Percentiles rank a stretch among this genome's conserved stretches.
Evolutionary conservation across 169 alveolate genomes (phyloP).

Genomic region (Theileria equi): DNA sequence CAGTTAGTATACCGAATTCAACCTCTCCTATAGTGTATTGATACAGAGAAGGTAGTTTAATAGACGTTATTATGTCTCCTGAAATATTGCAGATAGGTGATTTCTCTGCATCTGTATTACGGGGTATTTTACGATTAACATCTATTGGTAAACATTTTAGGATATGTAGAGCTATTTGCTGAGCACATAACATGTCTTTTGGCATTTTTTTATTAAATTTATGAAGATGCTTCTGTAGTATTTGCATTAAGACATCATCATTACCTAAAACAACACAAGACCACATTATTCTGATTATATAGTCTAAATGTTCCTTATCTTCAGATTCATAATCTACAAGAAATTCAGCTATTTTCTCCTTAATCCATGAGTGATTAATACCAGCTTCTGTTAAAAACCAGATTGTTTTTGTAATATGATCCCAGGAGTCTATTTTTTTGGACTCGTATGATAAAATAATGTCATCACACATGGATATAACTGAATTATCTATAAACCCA

Average conservation of each 20-base stretch:
- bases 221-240: slow-evolving; percentile 7
- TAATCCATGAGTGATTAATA: slow-evolving; percentile 38
- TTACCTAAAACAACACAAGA: slow-evolving; percentile 51
- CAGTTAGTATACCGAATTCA: slow-evolving; percentile 6
- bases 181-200: slow-evolving; percentile 48
- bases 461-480: slow-evolving; percentile 36
- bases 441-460: neutral
- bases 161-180: slow-evolving; percentile 52
- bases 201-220: slow-evolving; percentile 25
- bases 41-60: neutral
- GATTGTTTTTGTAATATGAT: slow-evolving; percentile 22
- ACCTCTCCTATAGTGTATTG: neutral
- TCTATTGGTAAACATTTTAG: slow-evolving; percentile 12
- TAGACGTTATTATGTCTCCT: neutral
- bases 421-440: neutral
- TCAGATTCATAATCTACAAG: neutral
- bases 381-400: slow-evolving; percentile 42
- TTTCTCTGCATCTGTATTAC: neutral
- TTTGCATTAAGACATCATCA: slow-evolving; percentile 27
- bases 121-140: neutral
- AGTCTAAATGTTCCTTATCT: slow-evolving; percentile 1
- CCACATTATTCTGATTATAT: slow-evolving; percentile 45
- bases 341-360: neutral
- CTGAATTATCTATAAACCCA: slow-evolving; percentile 47
- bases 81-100: neutral